Evolutionary conservation across 257 asterid species (phyloP), one percentile per base, ranked within the genome.

Genomic region (Solanum rostratum): DNA sequence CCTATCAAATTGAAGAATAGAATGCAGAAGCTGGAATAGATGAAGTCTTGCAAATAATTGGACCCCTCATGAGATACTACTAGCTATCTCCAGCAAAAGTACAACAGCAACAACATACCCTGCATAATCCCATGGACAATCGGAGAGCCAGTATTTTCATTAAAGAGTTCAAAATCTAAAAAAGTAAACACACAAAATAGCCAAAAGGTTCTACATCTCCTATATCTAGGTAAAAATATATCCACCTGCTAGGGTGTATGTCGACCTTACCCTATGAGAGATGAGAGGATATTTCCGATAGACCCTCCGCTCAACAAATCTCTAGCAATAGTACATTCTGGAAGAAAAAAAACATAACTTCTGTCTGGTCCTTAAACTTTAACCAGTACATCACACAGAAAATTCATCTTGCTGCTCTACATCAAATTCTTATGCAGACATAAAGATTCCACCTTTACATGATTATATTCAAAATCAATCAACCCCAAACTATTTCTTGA

Each of bases 81-180:
- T 50, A 14, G 55, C 13, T 14, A 6, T 63, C 20, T 63, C 41
- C 1, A 63, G 2, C 41, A 63, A 27, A 27, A 63, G 18, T 30
- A 66, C 24, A 55, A 15, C 69, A 59, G 11, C 33, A 60, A 14
- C 19, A 50, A 60, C 4, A 60, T 62, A 24, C 39, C 19, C 18
- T 24, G 1, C 12, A 37, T 24, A 62, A 62, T 62, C 7, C 15
- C 0, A 1, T 29, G 4, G 10, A 20, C 6, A 57, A 2, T 57
- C 2, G 14, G 0, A 0, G 7, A 57, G 30, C 14, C 3, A 57
- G 3, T 14, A 57, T 57, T 57, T 57, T n/a, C 15, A 59, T 6
- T 0, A 0, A n/a, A 7, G 15, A 0, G 0, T 59, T n/a, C 30
- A 3, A 57, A 57, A 13, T 0, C 7, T 10, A 6, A 57, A 57